Base-by-base conservation (phyloP, 345 rosid species). In the Ceriops zippeliana region DNA sequence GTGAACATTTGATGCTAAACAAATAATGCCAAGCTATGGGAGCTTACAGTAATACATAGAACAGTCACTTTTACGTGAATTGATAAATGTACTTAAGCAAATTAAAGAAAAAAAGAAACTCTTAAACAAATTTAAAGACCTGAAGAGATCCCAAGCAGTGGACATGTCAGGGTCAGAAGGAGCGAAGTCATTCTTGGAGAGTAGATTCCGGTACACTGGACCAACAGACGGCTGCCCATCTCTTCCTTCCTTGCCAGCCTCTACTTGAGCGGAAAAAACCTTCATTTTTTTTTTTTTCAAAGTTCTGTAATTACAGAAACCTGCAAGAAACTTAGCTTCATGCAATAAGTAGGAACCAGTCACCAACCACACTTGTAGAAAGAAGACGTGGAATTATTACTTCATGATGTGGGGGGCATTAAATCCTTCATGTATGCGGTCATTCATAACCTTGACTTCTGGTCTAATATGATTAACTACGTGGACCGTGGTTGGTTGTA, bases 91-190 rank as follows among this genome's bases (percentile, higher is more conserved):
- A 42, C 49, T 42, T 2, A 13, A 13, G 17, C 59, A 24, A 49
- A 8, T 34, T 46, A 22, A 20, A 26, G 16, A 5, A n/a, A 1
- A 3, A 62, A 21, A 22, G 10, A 1, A 42, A 52, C 5, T 7
- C 6, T 6, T 22, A 10, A 22, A 22, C 27, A 16, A 42, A 27
- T 17, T 51, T 4, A 49, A 22, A 58, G 57, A 95, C 99, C 90
- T 85, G 91, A 88, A 95, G 74, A 91, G 77, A 78, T 85, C 92
- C 99, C 99, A 95, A 37, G 93, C 70, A 6, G 97, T 87, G 60
- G 70, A 28, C 64, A 86, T 76, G 31, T 80, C 75, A 2, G 78
- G 61, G 73, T 83, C 89, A 20, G 71, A 47, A 0, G 91, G 87
- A 75, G 97, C 97, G 57, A 82, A 95, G 5, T 76, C 89, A 53